Evolutionary conservation across 495 filamentous ascomycete genomes (phyloP), one percentile per base, ranked within the genome.

Genomic region (Xanthoparmelia taractica): DNA sequence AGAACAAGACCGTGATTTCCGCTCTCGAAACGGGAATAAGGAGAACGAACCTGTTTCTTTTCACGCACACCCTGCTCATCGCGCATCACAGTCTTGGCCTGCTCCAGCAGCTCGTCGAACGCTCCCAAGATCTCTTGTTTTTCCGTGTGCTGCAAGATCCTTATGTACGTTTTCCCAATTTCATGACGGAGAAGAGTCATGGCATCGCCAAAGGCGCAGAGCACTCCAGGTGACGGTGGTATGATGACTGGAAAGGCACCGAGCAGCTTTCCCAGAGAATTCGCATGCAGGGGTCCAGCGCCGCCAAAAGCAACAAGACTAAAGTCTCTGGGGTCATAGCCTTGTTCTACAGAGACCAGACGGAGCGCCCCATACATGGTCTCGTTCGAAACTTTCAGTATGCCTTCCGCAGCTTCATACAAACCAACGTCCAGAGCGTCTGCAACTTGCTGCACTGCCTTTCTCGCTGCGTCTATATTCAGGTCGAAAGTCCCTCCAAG

Each of bases 261-360:
- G 0, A 82, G 69, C 1, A 82, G 72, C 64, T 79, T 73, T 10
- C 78, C 79, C 2, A 82, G 68, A 8, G 76, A 72, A 58, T 80
- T 80, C 0, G 76, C 79, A 67, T 79, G 77, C 11, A 80, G 63
- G 27, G 79, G 79, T 8, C 79, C 79, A n/a, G 78, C 79, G 50
- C 79, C 79, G 13, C 79, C 79, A 63, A 80, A 80, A 0, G 78
- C 78, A 6, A 82, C 79, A 7, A 82, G 71, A 4, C 78, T 78
- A 66, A 82, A 82, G 17, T 79, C 77, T n/a, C 74, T 73, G 20
- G 78, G 78, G 61, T 82, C 78, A 43, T 79, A 79, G 12, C 79
- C 79, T 58, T 80, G 79, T 57, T 82, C 78, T 7, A 82, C 77
- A 4, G 78, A 80, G 7, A 82, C 78, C 1, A 80, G 70, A 34